Conservation (phyloP, 139 green algal genomes). For the Chlorella sorokiniana region DNA sequence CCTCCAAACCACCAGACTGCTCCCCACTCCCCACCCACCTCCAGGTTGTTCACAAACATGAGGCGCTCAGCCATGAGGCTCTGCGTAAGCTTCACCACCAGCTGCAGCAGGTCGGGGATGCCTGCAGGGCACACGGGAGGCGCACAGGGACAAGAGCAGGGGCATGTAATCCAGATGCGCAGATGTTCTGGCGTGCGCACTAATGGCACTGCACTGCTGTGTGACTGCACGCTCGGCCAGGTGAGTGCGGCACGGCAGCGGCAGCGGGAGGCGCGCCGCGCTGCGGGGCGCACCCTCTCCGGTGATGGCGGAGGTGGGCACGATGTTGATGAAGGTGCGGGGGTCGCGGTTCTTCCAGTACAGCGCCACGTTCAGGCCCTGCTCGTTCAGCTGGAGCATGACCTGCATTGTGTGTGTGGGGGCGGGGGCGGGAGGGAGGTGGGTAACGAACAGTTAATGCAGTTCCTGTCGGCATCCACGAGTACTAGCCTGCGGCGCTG, state of each 20-base stretch:
- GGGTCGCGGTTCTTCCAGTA: constrained; percentile 98
- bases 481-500: background rate
- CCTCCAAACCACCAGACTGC: background rate
- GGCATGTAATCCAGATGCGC: background rate
- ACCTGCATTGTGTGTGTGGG: constrained; percentile 20
- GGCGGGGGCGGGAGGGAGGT: background rate
- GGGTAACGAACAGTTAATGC: background rate
- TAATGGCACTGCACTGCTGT: no score
- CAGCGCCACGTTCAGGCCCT: constrained; percentile 95
- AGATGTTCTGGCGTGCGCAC: background rate
- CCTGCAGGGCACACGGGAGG: constrained; percentile 43
- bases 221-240: no score
- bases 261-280: no score
- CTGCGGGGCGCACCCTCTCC: constrained; percentile 70
- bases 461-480: background rate
- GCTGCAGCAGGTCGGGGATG: constrained; percentile 87
- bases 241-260: no score
- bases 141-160: background rate
- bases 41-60: constrained; percentile 86
- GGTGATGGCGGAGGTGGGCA: constrained; percentile 95
- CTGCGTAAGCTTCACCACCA: constrained; percentile 96
- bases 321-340: constrained; percentile 89
- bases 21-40: constrained; percentile 41
- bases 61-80: constrained; percentile 91
- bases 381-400: constrained; percentile 62